Conservation (phyloP, 306 rosid species). For the Canavalia ensiformis region DNA sequence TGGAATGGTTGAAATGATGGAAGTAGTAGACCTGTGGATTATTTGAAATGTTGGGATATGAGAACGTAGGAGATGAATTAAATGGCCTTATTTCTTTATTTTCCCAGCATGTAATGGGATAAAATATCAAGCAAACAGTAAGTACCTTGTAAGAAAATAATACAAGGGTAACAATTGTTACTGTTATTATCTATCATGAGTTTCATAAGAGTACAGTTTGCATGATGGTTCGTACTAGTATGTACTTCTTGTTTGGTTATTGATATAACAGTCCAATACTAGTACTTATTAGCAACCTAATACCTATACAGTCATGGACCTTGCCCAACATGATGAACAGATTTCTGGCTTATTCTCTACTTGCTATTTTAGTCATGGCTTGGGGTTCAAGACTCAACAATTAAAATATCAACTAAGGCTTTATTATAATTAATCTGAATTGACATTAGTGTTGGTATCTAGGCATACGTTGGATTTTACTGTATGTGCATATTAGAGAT, state of each 20-base stretch:
- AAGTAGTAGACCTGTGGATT: slow-evolving; percentile 33
- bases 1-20: slow-evolving; percentile 37
- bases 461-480: slow-evolving; percentile 19
- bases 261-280: slow-evolving; percentile 6
- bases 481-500: slow-evolving; percentile 8
- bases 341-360: slow-evolving; percentile 22
- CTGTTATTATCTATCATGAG: neutral
- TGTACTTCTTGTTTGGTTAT: slow-evolving; percentile 22
- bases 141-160: neutral
- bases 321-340: slow-evolving; percentile 21
- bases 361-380: slow-evolving; percentile 19
- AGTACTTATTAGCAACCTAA: slow-evolving; percentile 8
- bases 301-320: slow-evolving; percentile 20
- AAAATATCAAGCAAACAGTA: slow-evolving; percentile 1
- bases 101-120: neutral
- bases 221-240: slow-evolving; percentile 21
- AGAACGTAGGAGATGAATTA: slow-evolving; percentile 9
- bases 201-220: slow-evolving; percentile 7
- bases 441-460: slow-evolving; percentile 29
- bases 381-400: slow-evolving; percentile 20
- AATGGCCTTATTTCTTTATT: neutral
- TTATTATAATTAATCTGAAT: slow-evolving; percentile 24
- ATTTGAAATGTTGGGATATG: slow-evolving; percentile 9
- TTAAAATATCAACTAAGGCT: slow-evolving; percentile 19
- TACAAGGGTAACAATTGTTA: neutral